Base-by-base conservation (phyloP, 257 asterid species). In the Solanum piurae region DNA sequence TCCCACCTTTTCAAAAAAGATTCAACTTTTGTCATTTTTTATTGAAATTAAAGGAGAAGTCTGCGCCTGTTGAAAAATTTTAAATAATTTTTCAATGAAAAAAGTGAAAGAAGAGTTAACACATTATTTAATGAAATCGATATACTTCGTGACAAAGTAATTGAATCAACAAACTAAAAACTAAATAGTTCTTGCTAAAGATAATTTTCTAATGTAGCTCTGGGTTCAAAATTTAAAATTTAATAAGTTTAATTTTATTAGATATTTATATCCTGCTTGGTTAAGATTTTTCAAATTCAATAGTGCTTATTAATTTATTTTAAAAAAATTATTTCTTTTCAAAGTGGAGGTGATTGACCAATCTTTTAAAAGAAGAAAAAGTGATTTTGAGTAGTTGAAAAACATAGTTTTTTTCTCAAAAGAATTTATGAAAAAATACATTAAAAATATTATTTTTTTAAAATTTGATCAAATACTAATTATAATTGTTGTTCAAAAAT, bases 1-100 rank as follows among this genome's bases (percentile, higher is more conserved):
- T 88, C 91, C 91, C 90, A 90, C 91, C 91, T 84, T 87, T 89
- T 46, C 16, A 13, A 68, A 90, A 89, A 89, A 36, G 42, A 72
- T 31, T 72, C 16, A 16, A 75, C 77, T 38, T 75, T 76, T 38
- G 21, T n/a, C 34, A 38, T 18, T 55, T 2, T 55, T 23, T 74
- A 21, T 74, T 74, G 33, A 37, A 37, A 37, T 74, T 21, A 37
- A 37, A 21, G 18, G 13, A 74, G 83, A 38, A 58, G 83, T 37
- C 23, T 25, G 33, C 66, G 66, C 66, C 66, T 20, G 5, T 58
- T 58, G 66, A 38, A 75, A 20, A 6, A 0, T 12, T 38, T 76
- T 38, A 38, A 12, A 76, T 38, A 29, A 7, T 33, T 72, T 72
- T 7, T 33, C 21, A 69, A 14, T 16, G 25, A 72, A 16, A 33